phyloP scores from a whole-genome alignment of 176 grass and related monocot species.

The Cenchrus fungigraminus region DNA sequence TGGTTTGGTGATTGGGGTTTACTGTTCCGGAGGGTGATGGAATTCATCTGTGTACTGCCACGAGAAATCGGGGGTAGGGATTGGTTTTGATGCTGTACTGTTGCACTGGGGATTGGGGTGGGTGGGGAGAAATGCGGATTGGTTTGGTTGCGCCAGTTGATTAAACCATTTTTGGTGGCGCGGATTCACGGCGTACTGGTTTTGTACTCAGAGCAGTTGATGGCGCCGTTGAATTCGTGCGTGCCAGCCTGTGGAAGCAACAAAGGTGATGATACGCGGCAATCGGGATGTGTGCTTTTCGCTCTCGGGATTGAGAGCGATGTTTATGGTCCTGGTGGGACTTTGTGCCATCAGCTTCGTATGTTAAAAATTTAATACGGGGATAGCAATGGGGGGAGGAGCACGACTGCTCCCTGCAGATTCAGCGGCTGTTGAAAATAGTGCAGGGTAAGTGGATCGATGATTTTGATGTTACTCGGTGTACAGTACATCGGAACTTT shows the following conservation, averaged over 20 bases:
- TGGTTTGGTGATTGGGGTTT: background rate
- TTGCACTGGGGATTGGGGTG: background rate
- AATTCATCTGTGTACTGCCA: background rate
- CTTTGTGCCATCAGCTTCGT: conserved; percentile 1
- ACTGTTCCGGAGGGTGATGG: background rate
- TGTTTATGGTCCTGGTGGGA: background rate
- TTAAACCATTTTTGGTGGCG: background rate
- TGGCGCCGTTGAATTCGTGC: conserved; percentile 31
- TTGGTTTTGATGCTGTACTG: conserved; percentile 5
- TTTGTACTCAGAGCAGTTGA: conserved; percentile 13
- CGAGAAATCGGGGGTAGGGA: background rate
- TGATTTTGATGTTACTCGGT: background rate
- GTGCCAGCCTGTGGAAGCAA: conserved; percentile 31
- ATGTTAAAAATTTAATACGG: conserved; percentile 1
- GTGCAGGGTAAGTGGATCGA: background rate
- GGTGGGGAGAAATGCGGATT: conserved; percentile 10
- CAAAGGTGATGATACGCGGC: conserved; percentile 1
- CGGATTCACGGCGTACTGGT: background rate
- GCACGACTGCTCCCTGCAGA: conserved; percentile 1
- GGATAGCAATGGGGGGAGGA: conserved; percentile 7
- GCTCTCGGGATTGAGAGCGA: conserved; percentile 29
- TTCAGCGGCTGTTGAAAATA: conserved; percentile 1
- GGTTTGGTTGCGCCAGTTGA: conserved; percentile 6
- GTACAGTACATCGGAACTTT: background rate
- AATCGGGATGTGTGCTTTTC: conserved; percentile 15